phyloP scores from a whole-genome alignment of 2,329 filamentous ascomycete species.

The Colletotrichum cordylinicola region DNA sequence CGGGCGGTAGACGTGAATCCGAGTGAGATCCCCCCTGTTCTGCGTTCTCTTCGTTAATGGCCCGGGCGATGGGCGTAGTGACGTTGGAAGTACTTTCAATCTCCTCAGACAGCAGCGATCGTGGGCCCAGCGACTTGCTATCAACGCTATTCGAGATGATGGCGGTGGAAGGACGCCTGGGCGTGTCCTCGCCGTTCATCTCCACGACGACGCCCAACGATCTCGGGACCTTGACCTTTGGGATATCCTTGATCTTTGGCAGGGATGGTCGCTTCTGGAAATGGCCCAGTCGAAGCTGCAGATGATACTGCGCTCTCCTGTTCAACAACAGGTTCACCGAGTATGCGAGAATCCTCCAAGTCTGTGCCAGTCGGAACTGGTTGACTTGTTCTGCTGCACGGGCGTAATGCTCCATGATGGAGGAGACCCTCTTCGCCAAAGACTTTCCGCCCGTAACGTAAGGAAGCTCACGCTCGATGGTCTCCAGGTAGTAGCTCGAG shows the following conservation, averaged over 20 bases:
- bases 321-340: conserved; percentile 59
- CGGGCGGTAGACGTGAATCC: conserved; percentile 49
- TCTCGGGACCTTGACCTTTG: conserved; percentile 30
- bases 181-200: conserved; percentile 41
- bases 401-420: conserved; percentile 63
- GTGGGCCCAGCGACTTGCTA: conserved; percentile 37
- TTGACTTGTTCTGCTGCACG: conserved; percentile 60
- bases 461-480: conserved; percentile 55
- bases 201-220: conserved; percentile 27
- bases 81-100: conserved; percentile 69
- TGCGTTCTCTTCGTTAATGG: conserved; percentile 44
- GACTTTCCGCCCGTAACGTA: conserved; percentile 37
- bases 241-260: conserved; percentile 32
- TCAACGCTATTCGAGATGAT: conserved; percentile 32
- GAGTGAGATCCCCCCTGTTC: conserved; percentile 30
- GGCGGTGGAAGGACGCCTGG: conserved; percentile 32
- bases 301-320: conserved; percentile 62
- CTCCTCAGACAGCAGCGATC: conserved; percentile 59
- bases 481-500: conserved; percentile 61
- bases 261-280: conserved; percentile 34
- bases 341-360: conserved; percentile 67
- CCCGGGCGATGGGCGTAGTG: conserved; percentile 63
- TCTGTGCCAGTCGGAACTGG: conserved; percentile 67
- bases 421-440: conserved; percentile 51
- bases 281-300: conserved; percentile 51